Base-by-base conservation (phyloP, 805 yeast species). In the Cyberlindnera veronae region DNA sequence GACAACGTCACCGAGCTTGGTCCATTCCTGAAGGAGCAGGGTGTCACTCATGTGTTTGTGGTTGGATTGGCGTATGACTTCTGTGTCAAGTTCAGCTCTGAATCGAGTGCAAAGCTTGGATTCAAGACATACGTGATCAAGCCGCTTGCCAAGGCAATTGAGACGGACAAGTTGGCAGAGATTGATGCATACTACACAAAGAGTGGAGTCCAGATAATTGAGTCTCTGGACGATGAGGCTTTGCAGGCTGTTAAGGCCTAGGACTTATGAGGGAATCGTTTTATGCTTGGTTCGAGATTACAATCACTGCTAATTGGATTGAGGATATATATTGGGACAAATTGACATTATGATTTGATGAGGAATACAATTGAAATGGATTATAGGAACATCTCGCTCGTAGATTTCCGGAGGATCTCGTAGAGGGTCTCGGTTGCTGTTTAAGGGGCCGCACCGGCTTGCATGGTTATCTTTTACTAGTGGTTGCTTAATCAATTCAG, bases 41-140 rank as follows among this genome's bases (percentile, higher is more conserved):
- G 60, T 0, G 76, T 87, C 31, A 69, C 74, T 3, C 74, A 79
- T 30, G 88, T 89, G 2, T 77, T 70, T 32, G 72, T 85, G 17
- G 91, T 81, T 2, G 98, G 97, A 0, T 53, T 90, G 16, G 96
- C 97, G 0, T 78, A 79, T 47, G 98, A 90, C 57, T 88, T 67
- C 60, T 90, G 98, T 60, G 97, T 91, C 4, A 63, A 79, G 50
- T 72, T 79, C 55, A 81, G 95, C 0, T 88, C 95, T 0, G 58
- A 77, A 18, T 95, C 90, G 41, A 71, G 89, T 16, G 74, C 72
- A 0, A 61, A 58, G 10, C 43, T 65, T 5, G 95, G 95, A 0
- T 88, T 74, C 56, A 60, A 72, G 2, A 79, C 95, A 0, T 67
- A 54, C 38, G 85, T 91, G 2, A 49, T 87, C 12, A 67, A 68